phyloP scores from a whole-genome alignment of 2,329 filamentous ascomycete genomes.

The Fusarium sp. region DNA sequence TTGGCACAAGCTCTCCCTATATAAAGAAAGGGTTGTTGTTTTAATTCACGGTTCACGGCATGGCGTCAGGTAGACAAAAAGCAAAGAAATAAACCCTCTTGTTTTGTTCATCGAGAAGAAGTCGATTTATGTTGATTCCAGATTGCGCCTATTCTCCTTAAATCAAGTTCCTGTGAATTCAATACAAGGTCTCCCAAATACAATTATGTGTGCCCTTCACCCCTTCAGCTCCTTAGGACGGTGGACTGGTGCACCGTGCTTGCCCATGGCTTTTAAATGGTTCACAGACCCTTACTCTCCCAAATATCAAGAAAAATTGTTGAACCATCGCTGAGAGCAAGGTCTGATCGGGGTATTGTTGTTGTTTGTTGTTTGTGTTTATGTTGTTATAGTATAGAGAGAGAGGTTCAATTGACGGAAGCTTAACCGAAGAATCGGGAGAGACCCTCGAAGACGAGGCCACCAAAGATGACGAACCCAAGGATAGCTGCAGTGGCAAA shows the following conservation, averaged over 20 bases:
- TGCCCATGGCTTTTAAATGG: constrained; percentile 2
- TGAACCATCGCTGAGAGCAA: background rate
- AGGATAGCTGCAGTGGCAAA: constrained; percentile 57
- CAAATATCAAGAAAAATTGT: constrained; percentile 2
- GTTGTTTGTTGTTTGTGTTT: constrained; percentile 3
- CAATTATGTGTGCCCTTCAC: constrained; percentile 12
- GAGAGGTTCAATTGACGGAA: background rate
- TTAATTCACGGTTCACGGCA: constrained; percentile 31
- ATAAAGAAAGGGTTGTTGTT: constrained; percentile 13
- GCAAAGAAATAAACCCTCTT: constrained; percentile 34
- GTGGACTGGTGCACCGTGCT: constrained; percentile 6
- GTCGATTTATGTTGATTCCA: constrained; percentile 37
- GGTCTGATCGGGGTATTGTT: constrained; percentile 10
- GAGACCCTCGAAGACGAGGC: constrained; percentile 66
- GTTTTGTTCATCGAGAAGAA: constrained; percentile 27
- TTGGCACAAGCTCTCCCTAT: constrained; percentile 6
- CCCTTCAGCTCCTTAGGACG: constrained; percentile 4
- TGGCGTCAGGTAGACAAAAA: constrained; percentile 44
- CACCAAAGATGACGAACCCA: constrained; percentile 69
- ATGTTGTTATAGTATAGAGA: constrained; percentile 1
- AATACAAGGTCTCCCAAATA: constrained; percentile 32
- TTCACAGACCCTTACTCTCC: background rate
- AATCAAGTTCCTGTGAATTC: constrained; percentile 38
- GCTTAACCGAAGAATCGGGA: constrained; percentile 60
- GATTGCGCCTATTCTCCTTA: constrained; percentile 43